These are phyloP conservation scores for Ochromonadaceae sp. DNA, from an alignment of 352 stramenopile species.

Conservation along the genomic window DNA sequence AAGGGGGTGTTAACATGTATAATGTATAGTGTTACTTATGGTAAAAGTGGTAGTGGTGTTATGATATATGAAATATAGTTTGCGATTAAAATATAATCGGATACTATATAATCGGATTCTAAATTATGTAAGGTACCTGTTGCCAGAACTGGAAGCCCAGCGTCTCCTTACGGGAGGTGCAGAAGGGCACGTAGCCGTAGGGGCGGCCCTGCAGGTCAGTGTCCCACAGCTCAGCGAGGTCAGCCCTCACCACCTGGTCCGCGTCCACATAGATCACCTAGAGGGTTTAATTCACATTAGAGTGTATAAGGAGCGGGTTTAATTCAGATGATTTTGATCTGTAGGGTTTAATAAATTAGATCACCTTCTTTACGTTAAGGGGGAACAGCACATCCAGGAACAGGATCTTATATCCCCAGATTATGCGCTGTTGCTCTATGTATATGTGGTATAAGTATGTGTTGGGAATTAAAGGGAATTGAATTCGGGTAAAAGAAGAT, in stretches of 20 bases:
- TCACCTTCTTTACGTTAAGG: constrained; percentile 94
- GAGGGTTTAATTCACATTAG: not conserved
- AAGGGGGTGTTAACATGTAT: not conserved
- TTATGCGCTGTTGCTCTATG: constrained; percentile 99
- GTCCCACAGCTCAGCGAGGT: constrained; percentile 96
- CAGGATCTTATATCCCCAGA: constrained; percentile 99
- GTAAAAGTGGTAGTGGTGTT: no score
- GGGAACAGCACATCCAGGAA: constrained; percentile 99
- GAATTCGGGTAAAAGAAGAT: no score
- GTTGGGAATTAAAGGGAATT: no score
- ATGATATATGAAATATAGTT: no score
- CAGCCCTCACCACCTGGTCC: constrained; percentile 92
- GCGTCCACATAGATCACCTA: constrained; percentile 84
- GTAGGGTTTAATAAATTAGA: constrained; percentile 33
- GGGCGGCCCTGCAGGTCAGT: constrained; percentile 86
- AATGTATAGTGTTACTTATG: constrained; percentile 9
- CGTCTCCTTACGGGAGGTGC: constrained; percentile 75
- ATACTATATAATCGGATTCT: no score
- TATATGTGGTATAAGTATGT: no score
- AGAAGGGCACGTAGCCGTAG: constrained; percentile 98
- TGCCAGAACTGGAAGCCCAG: constrained; percentile 58
- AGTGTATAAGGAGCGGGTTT: not conserved
- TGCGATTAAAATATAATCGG: no score
- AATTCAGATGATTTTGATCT: constrained; percentile 5
- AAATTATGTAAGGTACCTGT: no score